These are phyloP conservation scores for Juncus inflexus DNA, from an alignment of 176 grass and related monocot species.

Conservation along the genomic window DNA sequence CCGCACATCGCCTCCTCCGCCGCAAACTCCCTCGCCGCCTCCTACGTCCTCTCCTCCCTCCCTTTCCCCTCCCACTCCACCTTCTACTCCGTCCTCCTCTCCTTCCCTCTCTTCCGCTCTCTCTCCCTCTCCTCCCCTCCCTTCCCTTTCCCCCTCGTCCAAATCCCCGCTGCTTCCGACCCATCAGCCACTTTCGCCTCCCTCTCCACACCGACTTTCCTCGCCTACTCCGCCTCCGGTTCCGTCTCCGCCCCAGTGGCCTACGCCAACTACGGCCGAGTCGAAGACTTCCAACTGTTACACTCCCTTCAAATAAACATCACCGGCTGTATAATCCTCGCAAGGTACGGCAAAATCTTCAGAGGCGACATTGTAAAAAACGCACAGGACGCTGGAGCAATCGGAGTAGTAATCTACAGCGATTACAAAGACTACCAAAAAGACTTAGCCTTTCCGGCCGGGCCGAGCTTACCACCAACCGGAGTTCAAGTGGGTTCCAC, in stretches of 20 bases:
- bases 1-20: constrained; percentile 60
- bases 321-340: constrained; percentile 60
- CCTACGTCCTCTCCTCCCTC: constrained; percentile 41
- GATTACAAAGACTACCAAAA: constrained; percentile 66
- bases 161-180: constrained; percentile 52
- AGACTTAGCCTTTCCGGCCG: constrained; percentile 50
- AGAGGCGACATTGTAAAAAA: constrained; percentile 79
- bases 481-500: constrained; percentile 79
- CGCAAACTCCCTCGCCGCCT: constrained; percentile 41
- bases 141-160: constrained; percentile 42
- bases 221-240: constrained; percentile 66
- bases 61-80: constrained; percentile 43
- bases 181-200: constrained; percentile 35
- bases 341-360: constrained; percentile 68
- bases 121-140: constrained; percentile 53
- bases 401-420: constrained; percentile 61
- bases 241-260: constrained; percentile 50
- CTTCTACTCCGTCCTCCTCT: constrained; percentile 73
- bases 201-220: constrained; percentile 68
- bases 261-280: constrained; percentile 85
- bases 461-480: constrained; percentile 68
- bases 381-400: constrained; percentile 54
- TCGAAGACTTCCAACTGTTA: constrained; percentile 61
- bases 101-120: constrained; percentile 49
- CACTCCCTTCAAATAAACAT: constrained; percentile 53